Evolutionary conservation across 1,284 basidiomycete genomes (phyloP).

Genomic region (Malassezia dermatis): DNA sequence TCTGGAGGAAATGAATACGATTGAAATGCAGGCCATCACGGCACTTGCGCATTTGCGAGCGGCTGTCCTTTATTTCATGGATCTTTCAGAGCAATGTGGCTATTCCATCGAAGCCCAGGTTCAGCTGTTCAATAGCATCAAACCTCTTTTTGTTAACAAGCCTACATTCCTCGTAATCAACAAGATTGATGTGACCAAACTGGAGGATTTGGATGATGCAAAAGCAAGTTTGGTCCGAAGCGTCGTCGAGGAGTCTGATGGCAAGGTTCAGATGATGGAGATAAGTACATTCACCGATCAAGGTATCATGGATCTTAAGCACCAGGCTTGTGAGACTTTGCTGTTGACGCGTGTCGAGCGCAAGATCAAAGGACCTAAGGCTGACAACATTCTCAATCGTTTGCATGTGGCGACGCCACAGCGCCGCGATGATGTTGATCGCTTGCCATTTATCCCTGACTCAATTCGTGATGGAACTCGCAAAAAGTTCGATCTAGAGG

Average conservation of each 20-base stretch:
- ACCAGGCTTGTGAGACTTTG: constrained; percentile 42
- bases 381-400: constrained; percentile 42
- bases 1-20: constrained; percentile 48
- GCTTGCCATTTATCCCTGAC: constrained; percentile 37
- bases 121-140: constrained; percentile 47
- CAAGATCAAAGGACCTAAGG: constrained; percentile 44
- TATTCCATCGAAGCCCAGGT: constrained; percentile 47
- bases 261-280: constrained; percentile 38
- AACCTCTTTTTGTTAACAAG: constrained; percentile 47
- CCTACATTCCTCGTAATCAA: constrained; percentile 46
- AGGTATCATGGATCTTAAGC: constrained; percentile 43
- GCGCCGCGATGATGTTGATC: constrained; percentile 38
- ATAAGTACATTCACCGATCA: constrained; percentile 47
- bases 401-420: constrained; percentile 44
- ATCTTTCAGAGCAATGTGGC: constrained; percentile 46
- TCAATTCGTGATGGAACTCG: constrained; percentile 25
- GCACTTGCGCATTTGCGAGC: constrained; percentile 45
- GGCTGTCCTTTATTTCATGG: constrained; percentile 48
- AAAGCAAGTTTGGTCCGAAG: constrained; percentile 34
- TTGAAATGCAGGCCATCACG: constrained; percentile 48
- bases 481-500: constrained; percentile 39
- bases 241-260: constrained; percentile 35
- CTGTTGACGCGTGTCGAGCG: constrained; percentile 41
- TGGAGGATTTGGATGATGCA: constrained; percentile 36
- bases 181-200: constrained; percentile 39